These are phyloP conservation scores for Yamadazyma phyllophila DNA, from an alignment of 805 yeast species.

Conservation along the genomic window DNA sequence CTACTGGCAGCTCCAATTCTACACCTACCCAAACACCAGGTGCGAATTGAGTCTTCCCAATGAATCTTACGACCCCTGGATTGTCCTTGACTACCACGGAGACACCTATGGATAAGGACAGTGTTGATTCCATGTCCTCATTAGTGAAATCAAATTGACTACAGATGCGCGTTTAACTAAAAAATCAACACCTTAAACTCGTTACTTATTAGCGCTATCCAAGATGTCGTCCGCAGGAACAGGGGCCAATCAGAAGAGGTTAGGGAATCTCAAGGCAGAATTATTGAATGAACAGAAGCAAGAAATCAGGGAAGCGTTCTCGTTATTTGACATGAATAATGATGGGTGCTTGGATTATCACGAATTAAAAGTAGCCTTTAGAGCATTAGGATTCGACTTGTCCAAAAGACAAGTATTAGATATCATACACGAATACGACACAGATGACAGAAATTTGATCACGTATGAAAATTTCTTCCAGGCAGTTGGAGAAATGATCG, in stretches of 20 bases:
- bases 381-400: constrained; percentile 90
- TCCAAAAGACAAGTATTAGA: constrained; percentile 71
- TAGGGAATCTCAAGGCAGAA: constrained; percentile 56
- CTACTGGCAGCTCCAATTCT: constrained; percentile 38
- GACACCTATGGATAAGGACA: constrained; percentile 19
- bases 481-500: constrained; percentile 77
- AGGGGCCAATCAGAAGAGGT: constrained; percentile 14
- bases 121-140: not conserved
- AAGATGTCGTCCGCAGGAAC: constrained; percentile 17
- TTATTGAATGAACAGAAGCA: constrained; percentile 83
- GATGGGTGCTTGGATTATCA: constrained; percentile 92
- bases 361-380: constrained; percentile 87
- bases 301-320: constrained; percentile 89
- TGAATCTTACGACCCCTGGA: constrained; percentile 46
- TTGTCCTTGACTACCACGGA: constrained; percentile 30
- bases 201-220: constrained; percentile 3
- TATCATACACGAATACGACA: constrained; percentile 76
- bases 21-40: constrained; percentile 56
- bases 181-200: not conserved
- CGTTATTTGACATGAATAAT: constrained; percentile 85
- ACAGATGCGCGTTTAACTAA: not conserved
- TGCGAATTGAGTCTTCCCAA: constrained; percentile 58
- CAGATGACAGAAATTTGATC: constrained; percentile 69
- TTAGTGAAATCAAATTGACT: no score
- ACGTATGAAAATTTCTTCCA: constrained; percentile 79